Percentiles rank a stretch among this genome's conserved stretches.
Conservation (phyloP, 176 grass and related monocot species). For the Triticum urartu region DNA sequence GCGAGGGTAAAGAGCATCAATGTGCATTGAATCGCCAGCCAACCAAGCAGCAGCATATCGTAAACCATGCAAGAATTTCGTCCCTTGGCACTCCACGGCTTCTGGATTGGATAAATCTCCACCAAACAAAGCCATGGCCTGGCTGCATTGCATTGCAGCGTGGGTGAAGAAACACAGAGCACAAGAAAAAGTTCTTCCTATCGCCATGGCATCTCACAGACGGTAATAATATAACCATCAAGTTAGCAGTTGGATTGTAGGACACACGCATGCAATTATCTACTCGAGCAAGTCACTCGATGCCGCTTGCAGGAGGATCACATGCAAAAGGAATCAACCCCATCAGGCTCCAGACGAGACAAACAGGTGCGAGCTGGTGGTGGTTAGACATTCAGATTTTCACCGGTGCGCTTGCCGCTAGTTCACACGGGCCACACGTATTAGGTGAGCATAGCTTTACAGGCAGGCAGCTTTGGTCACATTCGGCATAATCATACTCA, state of each 20-base stretch:
- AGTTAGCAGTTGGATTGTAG: conserved; percentile 1
- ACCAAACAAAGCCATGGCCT: background rate
- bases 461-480: background rate
- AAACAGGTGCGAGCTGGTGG: background rate
- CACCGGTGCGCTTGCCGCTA: background rate
- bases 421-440: background rate
- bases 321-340: conserved; percentile 31
- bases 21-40: background rate
- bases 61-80: background rate
- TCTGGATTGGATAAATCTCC: background rate
- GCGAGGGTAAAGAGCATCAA: background rate
- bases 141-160: background rate
- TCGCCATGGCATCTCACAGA: background rate
- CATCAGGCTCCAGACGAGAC: background rate
- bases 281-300: background rate
- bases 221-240: background rate
- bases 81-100: background rate
- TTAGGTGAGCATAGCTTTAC: background rate
- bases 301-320: conserved; percentile 12
- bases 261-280: conserved; percentile 1
- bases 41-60: background rate
- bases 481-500: background rate
- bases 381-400: background rate
- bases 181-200: background rate
- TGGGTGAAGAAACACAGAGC: background rate